Evolutionary conservation across 805 yeast species (phyloP), one percentile per base, ranked within the genome.

Genomic region (Candida argentea): DNA sequence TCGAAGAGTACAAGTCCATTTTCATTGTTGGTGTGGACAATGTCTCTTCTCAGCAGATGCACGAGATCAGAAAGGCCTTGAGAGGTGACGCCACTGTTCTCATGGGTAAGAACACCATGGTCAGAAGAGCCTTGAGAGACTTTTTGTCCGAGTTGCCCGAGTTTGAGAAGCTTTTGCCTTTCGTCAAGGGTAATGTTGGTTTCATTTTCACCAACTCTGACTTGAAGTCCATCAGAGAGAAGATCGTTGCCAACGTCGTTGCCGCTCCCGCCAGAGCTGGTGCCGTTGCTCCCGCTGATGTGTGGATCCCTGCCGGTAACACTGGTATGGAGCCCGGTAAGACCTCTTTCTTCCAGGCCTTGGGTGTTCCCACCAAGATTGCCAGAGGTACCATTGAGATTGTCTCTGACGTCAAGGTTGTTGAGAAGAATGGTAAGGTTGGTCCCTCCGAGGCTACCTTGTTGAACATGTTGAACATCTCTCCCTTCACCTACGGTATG

Each of bases 301-400:
- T 91, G 57, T 85, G 77, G 80, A 81, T 91, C 50, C 94, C 94
- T 63, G 97, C 97, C 55, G 93, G 94, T 69, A 91, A 91, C 95
- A 91, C 99, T 53, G 96, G 97, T 82, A 87, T 91, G 94, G 98
- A 91, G 75, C 99, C 99, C 70, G 97, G 97, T 81, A 91, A 91
- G 85, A 91, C 99, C 60, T 91, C 98, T 63, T 91, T 91, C 94
- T 91, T 91, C 97, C 99, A 91, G 79, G 98, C 99, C 62, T 79
- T 91, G 58, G 97, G 97, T 84, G 95, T 91, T 57, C 98, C 98
- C 78, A 91, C 99, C 84, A 91, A 91, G 93, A 91, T 91, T 86
- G 91, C 95, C 70, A 87, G 99, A 83, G 99, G 99, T 91, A 86
- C 95, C 72, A 91, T 91, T 79, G 99, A 91, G 75, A 91, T 91